These are phyloP conservation scores for Boechera stricta DNA, from an alignment of 345 rosid genomes.

Conservation along the genomic window DNA sequence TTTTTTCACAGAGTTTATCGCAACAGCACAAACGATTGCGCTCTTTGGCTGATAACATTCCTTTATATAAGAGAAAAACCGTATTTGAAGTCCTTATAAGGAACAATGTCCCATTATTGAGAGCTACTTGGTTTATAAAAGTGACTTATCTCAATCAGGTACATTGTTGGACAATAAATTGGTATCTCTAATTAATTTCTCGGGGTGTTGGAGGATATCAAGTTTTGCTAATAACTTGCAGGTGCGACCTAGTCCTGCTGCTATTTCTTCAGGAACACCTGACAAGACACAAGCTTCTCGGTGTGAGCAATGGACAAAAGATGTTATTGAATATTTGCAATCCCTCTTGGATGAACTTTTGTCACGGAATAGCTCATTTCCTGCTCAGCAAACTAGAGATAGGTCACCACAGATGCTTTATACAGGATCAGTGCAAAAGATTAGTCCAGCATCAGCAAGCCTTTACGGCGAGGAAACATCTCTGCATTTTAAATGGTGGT, in stretches of 20 bases:
- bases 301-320: conserved; percentile 95
- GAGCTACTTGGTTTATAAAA: conserved; percentile 98
- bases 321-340: conserved; percentile 90
- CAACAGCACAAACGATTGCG: conserved; percentile 87
- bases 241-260: conserved; percentile 73
- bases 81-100: conserved; percentile 91
- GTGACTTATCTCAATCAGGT: conserved; percentile 98
- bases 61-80: conserved; percentile 74
- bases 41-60: conserved; percentile 90
- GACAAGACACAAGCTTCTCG: conserved; percentile 72
- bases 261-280: conserved; percentile 67
- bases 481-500: conserved; percentile 91
- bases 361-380: conserved; percentile 64
- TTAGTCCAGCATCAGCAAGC: conserved; percentile 57
- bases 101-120: conserved; percentile 91
- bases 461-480: conserved; percentile 85
- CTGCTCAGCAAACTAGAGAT: conserved; percentile 68
- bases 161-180: conserved; percentile 15
- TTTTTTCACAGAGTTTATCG: conserved; percentile 66
- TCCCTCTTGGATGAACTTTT: conserved; percentile 76
- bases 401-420: conserved; percentile 70
- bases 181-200: conserved; percentile 3
- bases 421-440: conserved; percentile 68
- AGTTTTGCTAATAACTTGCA: conserved; percentile 55
- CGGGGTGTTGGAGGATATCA: conserved; percentile 31